Evolutionary conservation across 163 green algal species (phyloP), one percentile per base, ranked within the genome.

Genomic region (Volvox carteri): DNA sequence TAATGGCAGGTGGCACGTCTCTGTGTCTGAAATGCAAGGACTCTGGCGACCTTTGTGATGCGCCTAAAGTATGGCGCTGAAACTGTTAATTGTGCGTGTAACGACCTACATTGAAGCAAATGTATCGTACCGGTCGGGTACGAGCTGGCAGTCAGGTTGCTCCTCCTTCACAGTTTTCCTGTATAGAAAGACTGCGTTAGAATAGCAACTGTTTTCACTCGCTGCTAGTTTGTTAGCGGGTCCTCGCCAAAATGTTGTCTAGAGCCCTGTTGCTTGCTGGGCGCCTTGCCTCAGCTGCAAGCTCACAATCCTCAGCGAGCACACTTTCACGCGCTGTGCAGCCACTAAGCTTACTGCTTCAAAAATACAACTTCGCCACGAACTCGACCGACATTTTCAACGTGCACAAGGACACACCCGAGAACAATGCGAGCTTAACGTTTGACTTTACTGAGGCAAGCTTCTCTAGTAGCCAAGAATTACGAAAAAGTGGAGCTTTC

Each of bases 321-420:
- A 28, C 30, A 16, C 14, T 37, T 35, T 25, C 83, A 58, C 48
- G 68, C 0, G 2, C 50, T 48, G 83, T 81, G 30, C 83, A 88
- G 68, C 83, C 83, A n/a, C 68, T 88, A 16, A 41, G 35, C 68
- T 60, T 35, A 6, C 56, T 88, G 35, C 68, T 88, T 65, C 67
- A 88, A 58, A 74, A 56, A 30, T 78, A 18, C 30, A 46, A 35
- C 67, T 94, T 94, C 76, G 91, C 97, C 14, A 98, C 97, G 42
- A 99, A 99, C 93, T 97, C 93, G 84, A 96, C 97, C 84, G 97
- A 99, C 90, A 90, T 98, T 19, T 98, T 98, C 92, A 99, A 99
- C 80, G 89, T 96, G 44, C 97, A 99, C 89, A 93, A 91, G 30
- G 88, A 97, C 46, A 90, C 93, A 2, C 75, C 94, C 2, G 89